Evolutionary conservation across 352 stramenopile species (phyloP).

Genomic region (Phytophthora rubi): DNA sequence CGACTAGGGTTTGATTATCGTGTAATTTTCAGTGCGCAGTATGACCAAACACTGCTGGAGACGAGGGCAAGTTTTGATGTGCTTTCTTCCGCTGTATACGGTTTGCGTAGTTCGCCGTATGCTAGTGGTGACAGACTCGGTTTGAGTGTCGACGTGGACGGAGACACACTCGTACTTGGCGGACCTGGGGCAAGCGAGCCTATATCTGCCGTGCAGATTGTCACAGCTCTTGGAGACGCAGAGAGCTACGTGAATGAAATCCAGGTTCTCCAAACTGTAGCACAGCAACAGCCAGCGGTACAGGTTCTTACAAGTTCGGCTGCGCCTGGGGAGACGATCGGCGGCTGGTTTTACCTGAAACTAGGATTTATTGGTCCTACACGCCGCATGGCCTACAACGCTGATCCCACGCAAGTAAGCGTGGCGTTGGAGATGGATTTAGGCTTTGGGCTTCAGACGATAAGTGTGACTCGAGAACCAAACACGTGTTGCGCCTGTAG

Average conservation of each 20-base stretch:
- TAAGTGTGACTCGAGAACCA: conserved; percentile 55
- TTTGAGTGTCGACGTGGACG: conserved; percentile 71
- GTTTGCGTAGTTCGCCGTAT: conserved; percentile 64
- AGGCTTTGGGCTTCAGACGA: conserved; percentile 64
- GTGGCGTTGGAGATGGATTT: conserved; percentile 81
- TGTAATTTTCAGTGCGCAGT: conserved; percentile 59
- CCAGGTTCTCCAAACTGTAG: conserved; percentile 65
- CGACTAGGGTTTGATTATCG: conserved; percentile 74
- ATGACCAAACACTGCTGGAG: conserved; percentile 49
- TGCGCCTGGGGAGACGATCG: conserved; percentile 65
- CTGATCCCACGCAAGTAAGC: conserved; percentile 67
- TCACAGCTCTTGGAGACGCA: conserved; percentile 59
- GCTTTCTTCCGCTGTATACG: conserved; percentile 75
- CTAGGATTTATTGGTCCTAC: conserved; percentile 61
- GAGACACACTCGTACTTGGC: conserved; percentile 73
- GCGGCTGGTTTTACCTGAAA: conserved; percentile 77
- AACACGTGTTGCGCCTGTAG: conserved; percentile 81
- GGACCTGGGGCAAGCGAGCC: conserved; percentile 61
- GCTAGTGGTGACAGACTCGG: conserved; percentile 66
- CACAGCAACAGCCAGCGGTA: conserved; percentile 60
- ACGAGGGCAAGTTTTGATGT: conserved; percentile 66
- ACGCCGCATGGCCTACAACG: conserved; percentile 69
- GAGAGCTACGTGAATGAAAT: conserved; percentile 72
- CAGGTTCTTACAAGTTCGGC: conserved; percentile 78
- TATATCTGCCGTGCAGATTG: conserved; percentile 75